phyloP scores from a whole-genome alignment of 225 moss, liverwort and hornwort genomes.

The Pseudoscleropodium purum region DNA sequence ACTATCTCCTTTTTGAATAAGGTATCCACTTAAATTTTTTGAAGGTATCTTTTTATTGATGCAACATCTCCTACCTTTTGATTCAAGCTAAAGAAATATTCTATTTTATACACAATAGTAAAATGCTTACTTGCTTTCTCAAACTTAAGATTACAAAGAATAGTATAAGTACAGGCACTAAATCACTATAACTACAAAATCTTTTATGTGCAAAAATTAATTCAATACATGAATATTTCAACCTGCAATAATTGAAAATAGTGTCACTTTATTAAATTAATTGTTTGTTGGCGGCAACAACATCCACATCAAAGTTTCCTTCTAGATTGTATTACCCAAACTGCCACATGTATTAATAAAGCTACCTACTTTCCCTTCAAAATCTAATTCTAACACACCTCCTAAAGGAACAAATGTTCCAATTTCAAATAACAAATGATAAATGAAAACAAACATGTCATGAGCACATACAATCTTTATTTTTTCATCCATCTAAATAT shows the following conservation, averaged over 20 bases:
- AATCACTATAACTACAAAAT: background rate
- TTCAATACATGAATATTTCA: background rate
- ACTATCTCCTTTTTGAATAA: background rate
- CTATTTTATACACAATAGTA: background rate
- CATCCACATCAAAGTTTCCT: too few relatives aligned
- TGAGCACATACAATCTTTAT: too few relatives aligned
- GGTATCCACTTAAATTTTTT: background rate
- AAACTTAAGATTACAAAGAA: background rate
- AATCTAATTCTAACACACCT: too few relatives aligned
- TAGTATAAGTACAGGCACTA: background rate
- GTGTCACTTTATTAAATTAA: too few relatives aligned
- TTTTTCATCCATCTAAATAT: too few relatives aligned
- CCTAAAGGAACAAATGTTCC: too few relatives aligned
- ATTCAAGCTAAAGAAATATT: background rate
- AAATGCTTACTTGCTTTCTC: background rate
- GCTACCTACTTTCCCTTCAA: too few relatives aligned
- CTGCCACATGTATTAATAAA: too few relatives aligned
- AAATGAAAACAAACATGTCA: too few relatives aligned
- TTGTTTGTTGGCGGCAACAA: background rate
- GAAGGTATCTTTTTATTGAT: background rate
- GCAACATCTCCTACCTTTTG: background rate
- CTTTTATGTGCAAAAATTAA: background rate
- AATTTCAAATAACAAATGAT: too few relatives aligned
- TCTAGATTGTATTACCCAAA: too few relatives aligned
- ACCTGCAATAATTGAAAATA: background rate